Evolutionary conservation across 352 stramenopile species (phyloP).

Genomic region (Blastocystis sp.): DNA sequence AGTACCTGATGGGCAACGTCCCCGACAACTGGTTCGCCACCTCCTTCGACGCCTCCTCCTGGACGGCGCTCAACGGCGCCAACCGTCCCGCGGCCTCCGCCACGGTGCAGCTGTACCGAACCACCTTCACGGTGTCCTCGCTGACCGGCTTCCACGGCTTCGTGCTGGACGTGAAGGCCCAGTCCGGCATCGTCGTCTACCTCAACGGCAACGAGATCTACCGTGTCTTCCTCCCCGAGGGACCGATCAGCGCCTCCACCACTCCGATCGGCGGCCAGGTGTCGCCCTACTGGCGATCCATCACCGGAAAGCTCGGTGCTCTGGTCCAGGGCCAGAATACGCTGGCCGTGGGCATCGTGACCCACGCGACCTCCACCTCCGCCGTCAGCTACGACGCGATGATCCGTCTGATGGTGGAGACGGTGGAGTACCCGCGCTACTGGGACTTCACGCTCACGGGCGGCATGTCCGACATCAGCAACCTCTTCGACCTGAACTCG

Average conservation of each 20-base stretch:
- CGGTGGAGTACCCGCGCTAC: not conserved
- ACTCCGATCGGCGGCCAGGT: not conserved
- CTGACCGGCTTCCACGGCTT: not conserved
- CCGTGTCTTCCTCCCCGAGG: not conserved
- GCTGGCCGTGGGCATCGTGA: not conserved
- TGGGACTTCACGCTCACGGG: not conserved
- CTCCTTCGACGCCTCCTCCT: slow-evolving; percentile 3
- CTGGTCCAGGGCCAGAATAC: not conserved
- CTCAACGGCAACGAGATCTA: slow-evolving; percentile 1
- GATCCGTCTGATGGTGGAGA: not conserved
- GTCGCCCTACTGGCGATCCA: not conserved
- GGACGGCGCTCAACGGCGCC: not conserved
- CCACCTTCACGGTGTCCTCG: slow-evolving; percentile 1
- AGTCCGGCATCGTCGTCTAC: not conserved
- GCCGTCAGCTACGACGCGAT: not conserved
- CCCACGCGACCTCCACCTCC: not conserved
- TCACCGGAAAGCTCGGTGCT: not conserved
- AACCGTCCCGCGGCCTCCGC: not conserved
- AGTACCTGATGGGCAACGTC: not conserved
- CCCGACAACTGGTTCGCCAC: slow-evolving; percentile 2
- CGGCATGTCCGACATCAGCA: not conserved
- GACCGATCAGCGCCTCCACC: not conserved
- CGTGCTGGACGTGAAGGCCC: not conserved
- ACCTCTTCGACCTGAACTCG: not conserved
- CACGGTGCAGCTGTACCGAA: not conserved